A percentile compares a stretch with the other conserved stretches of the same genome.
phyloP scores from a whole-genome alignment of 306 rosid species.

The Senna siamea region DNA sequence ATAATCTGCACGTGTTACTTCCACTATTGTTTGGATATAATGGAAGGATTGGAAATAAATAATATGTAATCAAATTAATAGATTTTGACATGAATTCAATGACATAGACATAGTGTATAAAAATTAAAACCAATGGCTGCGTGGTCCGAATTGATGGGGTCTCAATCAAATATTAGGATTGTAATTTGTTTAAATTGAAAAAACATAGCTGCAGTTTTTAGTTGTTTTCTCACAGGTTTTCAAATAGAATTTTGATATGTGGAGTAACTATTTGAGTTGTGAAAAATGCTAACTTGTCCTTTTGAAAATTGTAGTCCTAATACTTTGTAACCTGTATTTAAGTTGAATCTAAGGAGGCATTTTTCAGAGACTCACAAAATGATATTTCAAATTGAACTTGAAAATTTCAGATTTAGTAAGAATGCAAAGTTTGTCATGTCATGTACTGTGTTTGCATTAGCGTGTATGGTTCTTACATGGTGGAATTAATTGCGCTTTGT shows the following conservation, averaged over 20 bases:
- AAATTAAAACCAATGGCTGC: neutral
- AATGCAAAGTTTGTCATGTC: too few species aligned
- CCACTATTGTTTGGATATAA: neutral
- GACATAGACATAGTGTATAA: neutral
- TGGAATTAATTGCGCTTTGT: neutral
- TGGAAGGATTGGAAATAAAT: too few species aligned
- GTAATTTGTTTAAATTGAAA: neutral
- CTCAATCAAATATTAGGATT: neutral
- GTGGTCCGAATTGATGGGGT: neutral
- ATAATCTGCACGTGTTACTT: too few species aligned
- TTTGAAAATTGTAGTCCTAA: too few species aligned
- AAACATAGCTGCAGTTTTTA: too few species aligned
- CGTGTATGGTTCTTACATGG: neutral
- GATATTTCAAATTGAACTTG: too few species aligned
- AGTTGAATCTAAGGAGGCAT: neutral
- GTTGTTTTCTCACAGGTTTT: too few species aligned
- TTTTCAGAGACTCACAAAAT: too few species aligned
- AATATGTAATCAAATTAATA: neutral
- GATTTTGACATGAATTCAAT: neutral
- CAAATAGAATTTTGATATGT: too few species aligned
- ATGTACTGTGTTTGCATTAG: neutral
- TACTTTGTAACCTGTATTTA: neutral
- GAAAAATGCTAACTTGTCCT: too few species aligned
- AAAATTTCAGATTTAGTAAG: neutral
- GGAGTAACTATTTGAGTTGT: too few species aligned